A percentile compares a stretch with the other conserved stretches of the same genome.
Evolutionary conservation across 768 basidiomycete species (phyloP).

Genomic region (Tephrocybe sp.): DNA sequence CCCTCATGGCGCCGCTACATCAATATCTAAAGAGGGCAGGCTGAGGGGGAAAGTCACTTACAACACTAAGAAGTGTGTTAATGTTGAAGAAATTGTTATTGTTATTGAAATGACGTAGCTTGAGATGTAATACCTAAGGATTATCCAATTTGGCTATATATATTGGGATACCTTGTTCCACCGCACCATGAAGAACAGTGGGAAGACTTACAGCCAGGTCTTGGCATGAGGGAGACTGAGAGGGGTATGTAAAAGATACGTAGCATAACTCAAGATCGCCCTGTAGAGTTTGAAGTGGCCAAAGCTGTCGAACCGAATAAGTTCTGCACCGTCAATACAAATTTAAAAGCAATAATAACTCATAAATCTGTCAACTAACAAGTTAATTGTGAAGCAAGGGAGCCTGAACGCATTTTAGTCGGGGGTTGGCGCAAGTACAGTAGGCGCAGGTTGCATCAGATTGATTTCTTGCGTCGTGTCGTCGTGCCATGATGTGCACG

Average conservation of each 20-base stretch:
- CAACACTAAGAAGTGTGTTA: conserved; percentile 15
- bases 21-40: not conserved
- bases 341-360: too few species aligned
- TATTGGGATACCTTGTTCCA: conserved; percentile 23
- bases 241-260: conserved; percentile 9
- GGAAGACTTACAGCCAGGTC: conserved; percentile 16
- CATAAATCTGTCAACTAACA: too few species aligned
- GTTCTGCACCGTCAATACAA: too few species aligned
- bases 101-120: conserved; percentile 24
- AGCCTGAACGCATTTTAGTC: too few species aligned
- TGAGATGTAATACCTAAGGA: conserved; percentile 18
- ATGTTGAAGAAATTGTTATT: conserved; percentile 24
- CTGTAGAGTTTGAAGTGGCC: too few species aligned
- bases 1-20: not conserved
- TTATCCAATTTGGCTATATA: conserved; percentile 21
- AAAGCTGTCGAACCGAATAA: too few species aligned
- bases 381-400: too few species aligned
- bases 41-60: conserved; percentile 3
- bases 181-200: conserved; percentile 19
- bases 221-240: conserved; percentile 15
- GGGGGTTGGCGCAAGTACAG: not conserved
- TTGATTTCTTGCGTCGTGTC: too few species aligned
- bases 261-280: conserved; percentile 20
- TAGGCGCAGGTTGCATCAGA: not conserved
- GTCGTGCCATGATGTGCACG: too few species aligned